Conservation (phyloP, 1,139 yeast genomes). For the Spencermartinsiella ligniputridi region DNA sequence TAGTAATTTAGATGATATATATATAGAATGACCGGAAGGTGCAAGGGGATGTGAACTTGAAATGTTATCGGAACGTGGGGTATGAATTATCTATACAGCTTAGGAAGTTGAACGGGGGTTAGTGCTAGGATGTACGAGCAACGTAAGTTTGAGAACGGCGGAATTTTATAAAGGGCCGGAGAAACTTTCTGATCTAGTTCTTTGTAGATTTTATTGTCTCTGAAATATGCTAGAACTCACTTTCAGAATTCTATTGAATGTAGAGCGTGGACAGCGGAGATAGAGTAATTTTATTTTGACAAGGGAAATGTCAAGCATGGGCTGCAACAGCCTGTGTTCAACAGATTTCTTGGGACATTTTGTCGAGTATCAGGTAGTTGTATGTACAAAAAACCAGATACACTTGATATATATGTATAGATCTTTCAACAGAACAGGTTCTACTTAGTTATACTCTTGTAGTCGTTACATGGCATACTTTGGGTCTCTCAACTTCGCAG, state of each 20-base stretch:
- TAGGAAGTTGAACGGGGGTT: neutral
- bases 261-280: conserved; percentile 75
- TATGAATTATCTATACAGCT: neutral
- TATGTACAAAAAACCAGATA: too few species aligned
- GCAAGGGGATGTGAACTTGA: neutral
- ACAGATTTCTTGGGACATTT: too few species aligned
- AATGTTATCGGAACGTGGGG: neutral
- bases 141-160: neutral
- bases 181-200: conserved; percentile 2
- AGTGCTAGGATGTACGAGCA: neutral
- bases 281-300: conserved; percentile 41
- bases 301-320: too few species aligned
- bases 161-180: too few species aligned
- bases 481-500: conserved; percentile 59
- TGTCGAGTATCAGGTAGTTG: too few species aligned
- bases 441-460: too few species aligned
- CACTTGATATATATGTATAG: too few species aligned
- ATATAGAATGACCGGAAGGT: neutral
- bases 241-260: conserved; percentile 34
- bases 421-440: too few species aligned
- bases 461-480: conserved; percentile 52
- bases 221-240: conserved; percentile 57
- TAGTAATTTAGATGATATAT: too few species aligned
- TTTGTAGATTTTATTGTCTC: conserved; percentile 32
- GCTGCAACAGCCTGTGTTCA: too few species aligned